Base-by-base conservation (phyloP, 2,329 filamentous ascomycete species). In the Pseudocercospora fuligena region DNA sequence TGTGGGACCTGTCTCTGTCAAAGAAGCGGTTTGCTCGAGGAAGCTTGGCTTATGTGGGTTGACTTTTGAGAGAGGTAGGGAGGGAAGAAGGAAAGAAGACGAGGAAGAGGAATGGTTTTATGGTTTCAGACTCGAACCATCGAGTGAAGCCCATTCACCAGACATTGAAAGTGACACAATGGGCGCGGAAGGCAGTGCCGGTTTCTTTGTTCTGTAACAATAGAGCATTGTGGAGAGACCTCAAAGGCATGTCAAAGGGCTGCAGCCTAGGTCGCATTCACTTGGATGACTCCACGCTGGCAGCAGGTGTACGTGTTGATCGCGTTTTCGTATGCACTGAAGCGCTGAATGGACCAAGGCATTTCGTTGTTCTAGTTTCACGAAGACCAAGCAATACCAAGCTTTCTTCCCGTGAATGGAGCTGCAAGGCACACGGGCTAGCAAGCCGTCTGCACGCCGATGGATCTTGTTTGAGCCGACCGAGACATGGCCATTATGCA, bases 151-250 rank as follows among this genome's bases (percentile, higher is more conserved):
- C 61, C 33, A 64, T 63, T 64, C 66, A 66, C 47, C 36, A 56
- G 63, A 27, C 31, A 66, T 66, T 66, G 58, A 69, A 21, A 53
- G 59, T 33, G 63, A 58, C 60, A 69, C 59, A 69, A 67, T 65
- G 36, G 47, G 31, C 59, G 60, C 63, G 66, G 64, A 53, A 69
- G 61, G 57, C 54, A 49, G 57, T 25, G 60, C 54, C 58, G 47
- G 8, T 51, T 25, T 43, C 58, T 36, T 63, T 62, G 64, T 62
- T 47, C 49, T 21, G 27, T 33, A 56, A 33, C n/a, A 31, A 23
- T 19, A 21, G 25, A 40, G 23, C 23, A 60, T 65, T 60, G 54
- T 60, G 54, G 16, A 53, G 43, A n/a, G 27, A 51, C 23, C 19
- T 47, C 61, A 57, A 63, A 19, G 31, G 40, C 21, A 25, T 16